Base-by-base conservation (phyloP, 1,284 basidiomycete genomes). In the Gastroboletus turbinatus region DNA sequence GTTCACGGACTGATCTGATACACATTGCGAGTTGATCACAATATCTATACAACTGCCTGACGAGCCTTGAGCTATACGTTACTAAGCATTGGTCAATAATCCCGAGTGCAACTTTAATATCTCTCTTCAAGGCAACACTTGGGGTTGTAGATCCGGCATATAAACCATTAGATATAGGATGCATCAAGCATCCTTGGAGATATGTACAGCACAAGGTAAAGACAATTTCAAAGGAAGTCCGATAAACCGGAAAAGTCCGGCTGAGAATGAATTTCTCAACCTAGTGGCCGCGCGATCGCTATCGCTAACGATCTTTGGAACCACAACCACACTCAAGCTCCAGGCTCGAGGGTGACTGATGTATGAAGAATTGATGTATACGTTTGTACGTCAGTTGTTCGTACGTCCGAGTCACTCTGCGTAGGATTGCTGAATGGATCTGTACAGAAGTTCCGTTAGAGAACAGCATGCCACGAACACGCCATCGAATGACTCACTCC, bases 301-400 rank as follows among this genome's bases (percentile, higher is more conserved):
- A 33, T 33, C 33, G 11, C 10, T 5, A n/a, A 4, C 19, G 14
- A 21, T 43, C 33, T n/a, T 36, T 3, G 4, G 5, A 38, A 25
- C 17, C 32, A 21, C 42, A n/a, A 25, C 39, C 39, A 14, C 33
- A 4, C 30, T 58, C 58, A 57, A 57, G 32, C 46, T 3, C 46
- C 16, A 25, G 9, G 38, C 47, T 52, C 38, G 14, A 33, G 19
- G 16, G 48, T 51, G 62, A 46, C 51, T 8, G 63, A 56, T 4
- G 61, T 64, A 64, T 55, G 35, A 7, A 36, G 0, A 13, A 1
- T 23, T 54, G 55, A 64, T 29, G 17, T 0, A 4, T 29, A 1
- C 0, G 0, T 0, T 5, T 53, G 53, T 21, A 5, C 19, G 7
- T 52, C 59, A 55, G 29, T 29, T 49, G 6, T 52, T 48, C 36